Evolutionary conservation across 2,329 filamentous ascomycete species (phyloP).

Genomic region (Pseudocercospora vitis): DNA sequence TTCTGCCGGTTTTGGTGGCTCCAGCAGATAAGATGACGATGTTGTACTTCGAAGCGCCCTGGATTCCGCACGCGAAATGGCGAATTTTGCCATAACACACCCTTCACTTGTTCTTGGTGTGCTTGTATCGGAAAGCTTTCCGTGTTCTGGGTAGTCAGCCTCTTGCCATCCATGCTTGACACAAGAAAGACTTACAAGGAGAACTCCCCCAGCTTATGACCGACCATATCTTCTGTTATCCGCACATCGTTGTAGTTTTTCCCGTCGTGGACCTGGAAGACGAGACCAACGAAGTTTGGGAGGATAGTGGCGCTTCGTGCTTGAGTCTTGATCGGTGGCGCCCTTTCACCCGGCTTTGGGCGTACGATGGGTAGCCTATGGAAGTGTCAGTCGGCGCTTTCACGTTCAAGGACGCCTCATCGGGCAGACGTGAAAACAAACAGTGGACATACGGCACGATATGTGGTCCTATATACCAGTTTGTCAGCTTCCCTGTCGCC

Average conservation of each 20-base stretch:
- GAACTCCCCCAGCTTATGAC: conserved; percentile 92
- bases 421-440: too few relatives aligned
- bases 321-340: conserved; percentile 77
- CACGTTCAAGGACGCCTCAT: too few relatives aligned
- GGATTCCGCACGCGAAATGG: not conserved
- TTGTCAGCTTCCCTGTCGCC: conserved; percentile 19
- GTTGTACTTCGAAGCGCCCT: not conserved
- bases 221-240: conserved; percentile 95
- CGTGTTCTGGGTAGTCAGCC: conserved; percentile 54
- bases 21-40: too few relatives aligned
- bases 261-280: conserved; percentile 89
- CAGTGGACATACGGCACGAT: conserved; percentile 63
- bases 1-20: too few relatives aligned
- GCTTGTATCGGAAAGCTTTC: conserved; percentile 67
- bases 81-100: not conserved
- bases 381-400: conserved; percentile 10
- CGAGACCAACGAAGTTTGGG: conserved; percentile 85
- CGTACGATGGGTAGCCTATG: conserved; percentile 62
- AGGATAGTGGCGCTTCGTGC: conserved; percentile 86
- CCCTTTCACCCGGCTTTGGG: conserved; percentile 61
- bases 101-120: conserved; percentile 66
- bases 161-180: too few relatives aligned
- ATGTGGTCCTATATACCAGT: conserved; percentile 58
- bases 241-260: conserved; percentile 79
- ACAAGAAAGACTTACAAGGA: conserved; percentile 70